These are phyloP conservation scores for Fusarium nematophilum DNA, from an alignment of 2,329 filamentous ascomycete species.

Conservation along the genomic window DNA sequence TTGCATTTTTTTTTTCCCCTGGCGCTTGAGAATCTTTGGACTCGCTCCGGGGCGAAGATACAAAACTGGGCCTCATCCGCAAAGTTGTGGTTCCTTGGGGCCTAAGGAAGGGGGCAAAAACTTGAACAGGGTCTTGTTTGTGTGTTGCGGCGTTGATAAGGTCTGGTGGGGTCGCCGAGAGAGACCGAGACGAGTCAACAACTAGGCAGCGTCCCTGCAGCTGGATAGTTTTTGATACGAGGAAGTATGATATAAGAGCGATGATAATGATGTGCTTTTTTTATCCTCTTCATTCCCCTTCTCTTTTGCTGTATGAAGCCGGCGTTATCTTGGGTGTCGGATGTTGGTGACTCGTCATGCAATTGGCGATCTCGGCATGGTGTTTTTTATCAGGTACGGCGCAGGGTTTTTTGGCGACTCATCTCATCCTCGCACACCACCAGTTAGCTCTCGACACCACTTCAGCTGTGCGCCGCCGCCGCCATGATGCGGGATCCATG, in stretches of 20 bases:
- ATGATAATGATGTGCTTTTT: slow-evolving; percentile 29
- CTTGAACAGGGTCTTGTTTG: slow-evolving; percentile 13
- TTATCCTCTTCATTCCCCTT: too few species aligned
- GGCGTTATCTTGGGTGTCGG: slow-evolving; percentile 18
- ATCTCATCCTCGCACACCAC: not conserved
- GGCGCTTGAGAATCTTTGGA: slow-evolving; percentile 33
- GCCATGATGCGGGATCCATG: not conserved
- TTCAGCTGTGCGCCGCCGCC: slow-evolving; percentile 1
- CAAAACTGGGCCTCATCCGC: slow-evolving; percentile 44
- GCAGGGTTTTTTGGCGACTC: slow-evolving; percentile 14
- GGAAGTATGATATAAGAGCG: slow-evolving; percentile 19
- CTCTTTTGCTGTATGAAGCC: slow-evolving; percentile 11
- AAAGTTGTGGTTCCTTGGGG: slow-evolving; percentile 27
- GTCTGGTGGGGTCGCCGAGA: slow-evolving; percentile 46
- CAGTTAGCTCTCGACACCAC: not conserved
- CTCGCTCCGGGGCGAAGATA: slow-evolving; percentile 39
- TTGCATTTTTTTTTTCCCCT: too few species aligned
- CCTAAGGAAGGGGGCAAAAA: slow-evolving; percentile 28
- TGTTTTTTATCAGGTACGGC: slow-evolving; percentile 31
- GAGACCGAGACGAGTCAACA: slow-evolving; percentile 42
- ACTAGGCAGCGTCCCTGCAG: slow-evolving; percentile 22
- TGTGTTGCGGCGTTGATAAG: slow-evolving; percentile 39
- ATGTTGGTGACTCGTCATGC: slow-evolving; percentile 16
- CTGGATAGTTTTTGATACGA: slow-evolving; percentile 6
- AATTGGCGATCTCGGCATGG: slow-evolving; percentile 32